These are phyloP conservation scores for Trametes gibbosa DNA, from an alignment of 768 basidiomycete genomes.

Conservation along the genomic window DNA sequence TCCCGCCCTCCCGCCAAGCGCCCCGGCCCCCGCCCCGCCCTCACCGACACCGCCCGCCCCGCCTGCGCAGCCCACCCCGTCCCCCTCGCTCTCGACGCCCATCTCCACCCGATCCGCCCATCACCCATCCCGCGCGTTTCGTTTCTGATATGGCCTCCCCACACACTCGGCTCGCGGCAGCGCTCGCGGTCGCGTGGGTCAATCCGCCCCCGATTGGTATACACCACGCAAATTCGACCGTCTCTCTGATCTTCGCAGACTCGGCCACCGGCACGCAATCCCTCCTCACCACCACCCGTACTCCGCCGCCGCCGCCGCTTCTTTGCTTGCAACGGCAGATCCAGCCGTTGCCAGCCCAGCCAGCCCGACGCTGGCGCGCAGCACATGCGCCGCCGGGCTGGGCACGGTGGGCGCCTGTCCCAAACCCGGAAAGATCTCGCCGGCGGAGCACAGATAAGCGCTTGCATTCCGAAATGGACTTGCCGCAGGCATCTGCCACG, in stretches of 20 bases:
- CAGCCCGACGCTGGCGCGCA: background rate
- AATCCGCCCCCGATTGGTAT: constrained; percentile 1
- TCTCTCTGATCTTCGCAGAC: constrained; percentile 7
- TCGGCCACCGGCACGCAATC: background rate
- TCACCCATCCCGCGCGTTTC: background rate
- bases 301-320: background rate
- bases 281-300: background rate
- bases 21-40: background rate
- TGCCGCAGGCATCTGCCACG: constrained; percentile 3
- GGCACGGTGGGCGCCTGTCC: too few relatives aligned
- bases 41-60: background rate
- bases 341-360: constrained; percentile 7
- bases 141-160: background rate
- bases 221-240: background rate
- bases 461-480: background rate
- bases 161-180: background rate
- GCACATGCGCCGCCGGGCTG: background rate
- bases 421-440: background rate
- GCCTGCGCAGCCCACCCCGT: background rate
- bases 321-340: background rate
- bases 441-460: background rate
- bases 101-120: background rate
- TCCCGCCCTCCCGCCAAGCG: background rate
- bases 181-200: background rate
- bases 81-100: background rate